Base-by-base conservation (phyloP, 352 stramenopile species). In the Globisporangium carolinianum region DNA sequence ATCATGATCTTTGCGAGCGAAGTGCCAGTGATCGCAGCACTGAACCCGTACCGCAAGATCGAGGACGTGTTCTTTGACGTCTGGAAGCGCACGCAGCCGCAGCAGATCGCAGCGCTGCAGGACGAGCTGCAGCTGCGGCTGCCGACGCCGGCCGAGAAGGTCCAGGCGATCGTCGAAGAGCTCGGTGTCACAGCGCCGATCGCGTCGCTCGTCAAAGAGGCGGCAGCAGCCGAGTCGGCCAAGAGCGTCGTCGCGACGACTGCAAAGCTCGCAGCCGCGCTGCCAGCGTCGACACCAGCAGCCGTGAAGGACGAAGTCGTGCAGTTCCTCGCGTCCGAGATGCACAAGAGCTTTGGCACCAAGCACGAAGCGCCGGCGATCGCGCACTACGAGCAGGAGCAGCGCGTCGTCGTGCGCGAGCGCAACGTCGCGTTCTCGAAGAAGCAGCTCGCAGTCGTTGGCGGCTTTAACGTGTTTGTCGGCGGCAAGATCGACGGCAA, bases 1-100 rank as follows among this genome's bases (percentile, higher is more conserved):
- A 89, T 94, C 58, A 78, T 93, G 74, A 61, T 94, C 61, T 94
- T 91, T 63, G 85, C 85, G 52, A 93, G 83, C 67, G 85, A 94
- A 53, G 83, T 94, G 71, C 79, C 85, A 4, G 83, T 93, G 24
- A 82, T 94, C 56, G 83, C 74, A 58, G 85, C 81, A 9, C 43
- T 91, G 55, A 93, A 94, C 61, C 83, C 80, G 55, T 94, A 84
- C 66, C 83, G 85, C 48, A 76, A 84, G 63, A 86, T 94, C 62
- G 84, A 91, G 49, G 83, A 94, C 51, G 75, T 93, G 10, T 93
- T 94, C 57, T 58, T 93, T 18, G 69, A 75, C 55, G 71, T 85
- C 11, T 94, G 85, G 85, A 82, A 80, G 45, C 83, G 85, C 59
- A 91, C 81, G n/a, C 78, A 86, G 56, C 80, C 81, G n/a, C 61